Base-by-base conservation (phyloP, 306 rosid species). In the Acacia crassicarpa region DNA sequence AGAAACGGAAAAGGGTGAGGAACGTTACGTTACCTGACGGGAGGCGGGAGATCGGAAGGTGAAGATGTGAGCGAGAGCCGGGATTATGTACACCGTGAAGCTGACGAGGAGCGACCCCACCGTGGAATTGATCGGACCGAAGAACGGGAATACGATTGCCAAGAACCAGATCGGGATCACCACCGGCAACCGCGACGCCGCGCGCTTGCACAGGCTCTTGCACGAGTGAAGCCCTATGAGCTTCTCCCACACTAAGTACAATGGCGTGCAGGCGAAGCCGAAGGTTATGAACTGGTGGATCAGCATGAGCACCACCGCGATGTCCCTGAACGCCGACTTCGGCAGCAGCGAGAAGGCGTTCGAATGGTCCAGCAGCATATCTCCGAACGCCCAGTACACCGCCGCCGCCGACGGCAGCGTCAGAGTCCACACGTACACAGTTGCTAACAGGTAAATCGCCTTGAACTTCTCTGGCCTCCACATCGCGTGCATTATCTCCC, bases 401-500 rank as follows among this genome's bases (percentile, higher is more conserved):
- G 99, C 97, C 32, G 88, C 65, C 15, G 97, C 97, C 0, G 99
- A 95, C 25, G 99, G 99, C 61, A 95, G 91, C 2, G 99, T 95
- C 88, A 95, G 91, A 86, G 99, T 95, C 85, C 93, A 82, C 78
- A 95, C 99, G 83, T 93, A 95, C 66, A 89, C 79, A 0, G 99
- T 95, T 0, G 99, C 99, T 68, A 89, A 40, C 38, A 93, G 84
- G 87, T 95, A 95, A 78, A 95, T 91, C 27, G 93, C 90, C 80
- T 95, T 95, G 89, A 95, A 95, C 85, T 92, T 95, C 87, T 95
- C 96, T 0, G 99, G 99, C 88, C 89, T 95, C 97, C 98, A 95
- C 99, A 95, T 95, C 0, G 99, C 99, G 72, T 95, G 99, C 99
- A 95, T 95, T 54, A 95, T 95, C 77, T 95, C 99, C 91, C 99